Base-by-base conservation (phyloP, 1,139 yeast species). In the Saccharomyces hybrid region DNA sequence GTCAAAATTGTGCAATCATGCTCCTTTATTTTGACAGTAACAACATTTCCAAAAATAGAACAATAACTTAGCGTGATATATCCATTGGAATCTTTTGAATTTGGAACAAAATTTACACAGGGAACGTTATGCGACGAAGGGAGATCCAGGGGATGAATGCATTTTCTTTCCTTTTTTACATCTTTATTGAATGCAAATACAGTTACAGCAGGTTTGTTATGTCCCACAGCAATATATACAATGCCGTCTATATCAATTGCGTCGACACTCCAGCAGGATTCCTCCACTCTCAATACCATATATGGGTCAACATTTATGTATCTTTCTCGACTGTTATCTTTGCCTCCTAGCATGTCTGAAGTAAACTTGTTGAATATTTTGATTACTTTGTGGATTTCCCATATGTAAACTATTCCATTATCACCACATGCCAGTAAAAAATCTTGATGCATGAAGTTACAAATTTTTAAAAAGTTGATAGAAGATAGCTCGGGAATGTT, bases 191-290 rank as follows among this genome's bases (percentile, higher is more conserved):
- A 48, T 13, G 57, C 59, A 52, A 63, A 64, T 3, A 63, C 11
- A 13, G 60, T 51, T 3, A 65, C 57, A 14, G 61, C 66, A 3
- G 64, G 66, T 2, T 56, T 57, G 52, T 63, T 63, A 54, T 61
- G 65, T 2, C 67, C 67, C 4, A 56, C 57, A 2, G 67, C 68
- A 26, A 65, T 50, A 44, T 56, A 55, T 5, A 58, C 50, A 2
- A 50, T 28, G 13, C 47, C 31, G 6, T 46, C 50, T 3, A 38
- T 49, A 16, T 55, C 57, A 34, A 54, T 50, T 27, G 57, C 56
- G 51, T 65, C 68, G 7, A 63, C 54, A 57, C 67, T 62, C 67
- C 67, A 64, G 31, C 62, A 63, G 38, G 65, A 59, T 9, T 56
- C 60, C 5, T 54, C 50, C 1, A 54, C 56, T 44, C 55, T 50